Evolutionary conservation across 2,329 filamentous ascomycete genomes (phyloP), one percentile per base, ranked within the genome.

Genomic region (Monilinia aucupariae): DNA sequence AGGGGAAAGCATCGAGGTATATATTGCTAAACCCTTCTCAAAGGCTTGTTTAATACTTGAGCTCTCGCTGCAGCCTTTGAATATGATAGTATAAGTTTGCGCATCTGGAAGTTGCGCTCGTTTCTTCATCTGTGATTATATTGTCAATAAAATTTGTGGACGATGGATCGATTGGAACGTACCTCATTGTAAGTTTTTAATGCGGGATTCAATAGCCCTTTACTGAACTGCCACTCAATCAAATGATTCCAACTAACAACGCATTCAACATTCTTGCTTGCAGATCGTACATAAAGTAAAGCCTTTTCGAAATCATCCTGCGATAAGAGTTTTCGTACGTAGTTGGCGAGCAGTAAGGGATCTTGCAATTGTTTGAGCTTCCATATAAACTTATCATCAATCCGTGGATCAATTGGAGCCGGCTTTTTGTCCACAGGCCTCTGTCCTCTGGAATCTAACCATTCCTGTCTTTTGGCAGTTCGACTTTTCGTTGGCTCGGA

Each of bases 171-270:
- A 13, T 17, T 47, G 20, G 41, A 43, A 62, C 79, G 66, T 75
- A 90, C 89, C 75, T 97, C 93, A 75, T 97, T 96, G 78, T 86
- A 97, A n/a, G 91, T 79, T 76, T 89, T 92, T 63, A 96, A 76
- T 22, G 90, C 92, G 25, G 79, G 77, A 64, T 81, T 80, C 41
- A 91, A 75, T 59, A 81, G 81, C 49, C 83, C 79, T 30, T 85
- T 78, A 49, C 81, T 76, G 74, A 97, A 77, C 66, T 85, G 79
- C 74, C 91, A 85, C 63, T 87, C 82, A 63, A 99, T 87, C 51
- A 96, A 76, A 72, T 90, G 84, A 75, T 97, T 97, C 92, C 93
- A 99, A 64, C 89, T 86, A 64, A 96, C 92, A 4, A 84, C 79
- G 67, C 88, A 86, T 64, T 86, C 78, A 67, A 83, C 80, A 0